Evolutionary conservation across 148 eudicot species (phyloP).

Genomic region (Polygonum maritimum): DNA sequence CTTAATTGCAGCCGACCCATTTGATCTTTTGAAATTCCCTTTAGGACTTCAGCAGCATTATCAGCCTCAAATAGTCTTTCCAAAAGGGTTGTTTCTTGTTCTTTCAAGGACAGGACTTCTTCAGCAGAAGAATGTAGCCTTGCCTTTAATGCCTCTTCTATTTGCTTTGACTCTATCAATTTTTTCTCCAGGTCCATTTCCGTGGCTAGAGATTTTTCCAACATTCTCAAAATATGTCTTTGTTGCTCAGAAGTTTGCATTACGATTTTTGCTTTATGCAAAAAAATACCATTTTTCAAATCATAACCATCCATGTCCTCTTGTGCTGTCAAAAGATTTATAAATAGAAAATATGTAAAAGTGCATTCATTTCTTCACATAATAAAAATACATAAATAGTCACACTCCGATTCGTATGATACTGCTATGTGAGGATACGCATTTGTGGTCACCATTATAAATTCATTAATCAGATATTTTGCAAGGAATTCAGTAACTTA

Average conservation of each 20-base stretch:
- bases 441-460: not conserved
- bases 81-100: constrained; percentile 38
- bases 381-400: not conserved
- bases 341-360: not conserved
- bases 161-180: constrained; percentile 44
- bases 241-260: constrained; percentile 87
- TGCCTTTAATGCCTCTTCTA: constrained; percentile 46
- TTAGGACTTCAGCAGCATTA: constrained; percentile 52
- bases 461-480: not conserved
- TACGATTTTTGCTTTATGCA: constrained; percentile 34
- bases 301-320: constrained; percentile 24
- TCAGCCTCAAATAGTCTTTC: constrained; percentile 72
- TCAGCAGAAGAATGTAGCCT: constrained; percentile 39
- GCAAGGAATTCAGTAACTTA: constrained; percentile 19
- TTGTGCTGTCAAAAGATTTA: constrained; percentile 34
- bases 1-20: constrained; percentile 41
- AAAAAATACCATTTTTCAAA: constrained; percentile 27
- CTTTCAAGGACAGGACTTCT: constrained; percentile 43
- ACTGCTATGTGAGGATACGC: not conserved
- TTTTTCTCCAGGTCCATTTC: constrained; percentile 78
- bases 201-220: constrained; percentile 78
- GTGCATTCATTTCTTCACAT: not conserved
- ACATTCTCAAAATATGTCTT: constrained; percentile 63
- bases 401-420: not conserved
- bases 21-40: constrained; percentile 55